A percentile compares a stretch with the other conserved stretches of the same genome.
Evolutionary conservation across 306 rosid genomes (phyloP).

Genomic region (Aeschynomene evenia): DNA sequence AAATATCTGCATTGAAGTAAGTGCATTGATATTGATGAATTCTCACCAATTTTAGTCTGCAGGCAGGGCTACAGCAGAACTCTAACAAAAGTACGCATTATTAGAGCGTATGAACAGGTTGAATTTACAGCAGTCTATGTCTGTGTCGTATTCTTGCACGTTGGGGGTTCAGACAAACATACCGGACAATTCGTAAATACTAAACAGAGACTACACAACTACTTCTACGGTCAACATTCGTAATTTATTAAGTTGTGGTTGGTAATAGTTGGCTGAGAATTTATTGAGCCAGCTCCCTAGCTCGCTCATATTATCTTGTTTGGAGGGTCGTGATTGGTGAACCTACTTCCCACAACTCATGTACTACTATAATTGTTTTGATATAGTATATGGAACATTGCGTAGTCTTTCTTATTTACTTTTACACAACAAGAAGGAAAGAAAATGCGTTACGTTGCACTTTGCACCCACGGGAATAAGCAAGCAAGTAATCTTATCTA

Average conservation of each 20-base stretch:
- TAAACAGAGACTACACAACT: too few species aligned
- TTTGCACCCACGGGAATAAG: too few species aligned
- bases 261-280: constrained; percentile 21
- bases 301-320: too few species aligned
- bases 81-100: background rate
- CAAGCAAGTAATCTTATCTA: too few species aligned
- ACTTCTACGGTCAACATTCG: background rate
- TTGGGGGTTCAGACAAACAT: background rate
- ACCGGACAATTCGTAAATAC: background rate
- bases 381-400: too few species aligned
- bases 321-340: constrained; percentile 13
- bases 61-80: too few species aligned
- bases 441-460: too few species aligned
- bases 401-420: background rate
- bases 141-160: background rate
- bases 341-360: background rate
- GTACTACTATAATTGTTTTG: background rate
- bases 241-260: constrained; percentile 22
- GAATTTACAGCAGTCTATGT: background rate
- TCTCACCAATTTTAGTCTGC: too few species aligned
- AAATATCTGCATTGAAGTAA: too few species aligned
- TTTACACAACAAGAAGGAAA: too few species aligned
- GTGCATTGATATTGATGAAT: too few species aligned
- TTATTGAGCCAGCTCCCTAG: too few species aligned
- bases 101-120: constrained; percentile 11